Conservation (phyloP, 2,329 filamentous ascomycete species). For the Botrytis fragariae region DNA sequence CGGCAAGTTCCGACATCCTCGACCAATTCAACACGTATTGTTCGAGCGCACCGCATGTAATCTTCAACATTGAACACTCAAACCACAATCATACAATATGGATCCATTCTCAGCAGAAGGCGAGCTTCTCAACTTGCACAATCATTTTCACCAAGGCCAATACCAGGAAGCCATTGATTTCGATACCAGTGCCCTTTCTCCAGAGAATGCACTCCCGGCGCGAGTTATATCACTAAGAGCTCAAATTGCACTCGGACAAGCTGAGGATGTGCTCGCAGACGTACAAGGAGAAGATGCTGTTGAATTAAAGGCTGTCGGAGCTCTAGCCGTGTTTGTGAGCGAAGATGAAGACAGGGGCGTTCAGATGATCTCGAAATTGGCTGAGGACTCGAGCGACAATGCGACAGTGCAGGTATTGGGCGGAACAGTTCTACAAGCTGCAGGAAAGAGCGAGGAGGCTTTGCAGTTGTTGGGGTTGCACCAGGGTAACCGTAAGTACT, state of each 20-base stretch:
- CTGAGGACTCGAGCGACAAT: conserved; percentile 67
- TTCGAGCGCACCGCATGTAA: conserved; percentile 3
- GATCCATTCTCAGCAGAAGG: conserved; percentile 69
- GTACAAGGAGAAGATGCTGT: conserved; percentile 63
- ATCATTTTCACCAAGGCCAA: conserved; percentile 74
- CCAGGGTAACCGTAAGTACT: conserved; percentile 72
- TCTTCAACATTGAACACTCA: conserved; percentile 13
- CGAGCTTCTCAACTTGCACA: conserved; percentile 70
- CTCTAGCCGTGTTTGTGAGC: conserved; percentile 65
- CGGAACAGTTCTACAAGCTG: conserved; percentile 77
- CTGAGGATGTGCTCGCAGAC: conserved; percentile 68
- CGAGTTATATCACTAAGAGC: conserved; percentile 78
- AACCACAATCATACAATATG: conserved; percentile 44
- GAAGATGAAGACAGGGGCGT: conserved; percentile 63
- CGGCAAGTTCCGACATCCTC: conserved; percentile 6
- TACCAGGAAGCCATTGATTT: conserved; percentile 85
- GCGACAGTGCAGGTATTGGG: conserved; percentile 75
- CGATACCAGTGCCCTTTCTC: conserved; percentile 74
- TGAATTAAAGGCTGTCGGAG: conserved; percentile 72
- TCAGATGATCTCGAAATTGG: conserved; percentile 63
- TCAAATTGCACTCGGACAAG: conserved; percentile 77
- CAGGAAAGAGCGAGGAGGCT: conserved; percentile 82
- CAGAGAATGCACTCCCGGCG: conserved; percentile 73
- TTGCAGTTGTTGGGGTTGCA: conserved; percentile 76
- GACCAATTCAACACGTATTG: conserved; percentile 28